These are phyloP conservation scores for Lenwebbia sp. DNA, from an alignment of 345 rosid species.

Conservation along the genomic window DNA sequence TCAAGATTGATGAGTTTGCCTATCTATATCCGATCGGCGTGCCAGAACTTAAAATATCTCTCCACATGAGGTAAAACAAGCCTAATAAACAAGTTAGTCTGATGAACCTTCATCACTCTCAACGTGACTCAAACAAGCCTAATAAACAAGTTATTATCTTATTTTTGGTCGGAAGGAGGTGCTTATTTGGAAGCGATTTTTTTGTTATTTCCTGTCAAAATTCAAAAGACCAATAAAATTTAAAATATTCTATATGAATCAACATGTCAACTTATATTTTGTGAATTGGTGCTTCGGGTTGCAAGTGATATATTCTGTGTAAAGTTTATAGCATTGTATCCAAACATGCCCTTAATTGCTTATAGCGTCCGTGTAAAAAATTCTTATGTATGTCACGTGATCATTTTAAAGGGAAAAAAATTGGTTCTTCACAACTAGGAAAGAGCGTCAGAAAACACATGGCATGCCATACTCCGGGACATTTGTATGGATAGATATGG, in stretches of 20 bases:
- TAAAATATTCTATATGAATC: background rate
- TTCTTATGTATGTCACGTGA: background rate
- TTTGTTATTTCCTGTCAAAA: background rate
- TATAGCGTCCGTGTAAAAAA: background rate
- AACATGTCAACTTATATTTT: background rate
- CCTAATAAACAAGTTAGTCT: too few relatives aligned
- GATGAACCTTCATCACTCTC: too few relatives aligned
- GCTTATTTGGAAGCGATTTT: background rate
- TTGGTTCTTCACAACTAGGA: background rate
- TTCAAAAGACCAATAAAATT: background rate
- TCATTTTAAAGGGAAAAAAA: background rate
- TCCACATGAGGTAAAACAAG: too few relatives aligned
- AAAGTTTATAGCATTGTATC: background rate
- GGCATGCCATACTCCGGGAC: background rate
- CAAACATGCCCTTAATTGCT: background rate
- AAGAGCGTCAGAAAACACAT: background rate
- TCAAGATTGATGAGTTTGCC: too few relatives aligned
- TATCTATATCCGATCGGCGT: too few relatives aligned
- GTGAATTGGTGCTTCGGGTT: background rate
- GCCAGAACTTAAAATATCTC: too few relatives aligned
- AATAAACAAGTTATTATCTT: too few relatives aligned
- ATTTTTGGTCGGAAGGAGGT: background rate
- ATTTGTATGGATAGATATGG: too few relatives aligned
- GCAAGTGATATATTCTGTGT: background rate
- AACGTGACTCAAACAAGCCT: too few relatives aligned